phyloP scores from a whole-genome alignment of 108 stramenopile genomes.

The Tribonema minus region DNA sequence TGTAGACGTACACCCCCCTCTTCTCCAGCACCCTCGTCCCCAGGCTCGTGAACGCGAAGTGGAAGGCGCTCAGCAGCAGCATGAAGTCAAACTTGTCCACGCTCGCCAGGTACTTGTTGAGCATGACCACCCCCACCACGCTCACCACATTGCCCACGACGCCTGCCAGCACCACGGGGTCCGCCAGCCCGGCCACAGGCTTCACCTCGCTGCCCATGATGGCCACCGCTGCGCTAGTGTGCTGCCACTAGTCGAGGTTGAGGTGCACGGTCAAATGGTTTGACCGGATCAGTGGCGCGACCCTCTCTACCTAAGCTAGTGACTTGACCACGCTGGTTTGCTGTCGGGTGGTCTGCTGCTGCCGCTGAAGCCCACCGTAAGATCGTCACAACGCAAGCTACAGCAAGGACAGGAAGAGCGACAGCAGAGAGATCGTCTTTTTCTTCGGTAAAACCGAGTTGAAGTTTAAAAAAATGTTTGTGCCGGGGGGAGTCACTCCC shows the following conservation, averaged over 20 bases:
- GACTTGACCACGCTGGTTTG: too few species aligned
- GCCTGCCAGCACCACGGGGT: slow-evolving; percentile 1
- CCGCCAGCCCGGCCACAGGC: background rate
- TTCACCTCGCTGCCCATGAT: background rate
- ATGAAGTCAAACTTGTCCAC: slow-evolving; percentile 33
- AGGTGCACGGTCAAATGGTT: too few species aligned
- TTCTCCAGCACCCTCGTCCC: slow-evolving; percentile 24
- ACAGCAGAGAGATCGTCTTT: too few species aligned
- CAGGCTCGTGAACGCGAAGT: slow-evolving; percentile 35
- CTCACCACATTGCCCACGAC: slow-evolving; percentile 30
- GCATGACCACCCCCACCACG: slow-evolving; percentile 39
- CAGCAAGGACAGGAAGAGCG: background rate
- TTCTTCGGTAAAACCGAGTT: too few species aligned
- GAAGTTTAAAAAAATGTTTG: too few species aligned
- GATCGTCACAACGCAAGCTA: background rate
- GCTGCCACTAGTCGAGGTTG: too few species aligned
- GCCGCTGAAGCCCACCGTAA: background rate
- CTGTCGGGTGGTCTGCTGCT: too few species aligned
- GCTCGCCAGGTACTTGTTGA: slow-evolving; percentile 34
- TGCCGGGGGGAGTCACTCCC: too few species aligned
- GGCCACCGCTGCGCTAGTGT: background rate
- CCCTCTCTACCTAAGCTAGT: too few species aligned
- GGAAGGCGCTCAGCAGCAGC: slow-evolving; percentile 30
- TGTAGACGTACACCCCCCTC: slow-evolving; percentile 7
- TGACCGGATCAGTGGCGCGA: too few species aligned